Base-by-base conservation (phyloP, 2,329 filamentous ascomycete genomes). In the Paraconiothyrium brasiliense region DNA sequence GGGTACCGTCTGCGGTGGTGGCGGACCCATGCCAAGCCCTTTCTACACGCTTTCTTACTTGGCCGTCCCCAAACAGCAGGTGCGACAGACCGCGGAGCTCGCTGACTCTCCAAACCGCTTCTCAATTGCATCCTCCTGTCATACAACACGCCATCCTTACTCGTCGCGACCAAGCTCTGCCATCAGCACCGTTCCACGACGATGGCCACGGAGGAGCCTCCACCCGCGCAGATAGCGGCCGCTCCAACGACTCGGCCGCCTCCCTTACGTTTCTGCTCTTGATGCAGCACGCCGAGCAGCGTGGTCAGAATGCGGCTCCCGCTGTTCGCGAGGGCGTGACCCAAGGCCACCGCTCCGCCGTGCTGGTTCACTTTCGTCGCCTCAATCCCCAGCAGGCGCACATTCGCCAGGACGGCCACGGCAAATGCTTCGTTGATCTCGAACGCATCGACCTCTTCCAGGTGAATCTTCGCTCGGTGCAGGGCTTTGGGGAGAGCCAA, bases 141-240 rank as follows among this genome's bases (percentile, higher is more conserved):
- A 4, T 44, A 11, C 2, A 44, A 5, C 41, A 44, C 41, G n/a
- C 35, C 35, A 20, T 9, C 41, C 16, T 44, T 44, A 9, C 41
- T 44, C 20, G 20, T 44, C 16, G 41, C 41, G 41, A n/a, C 41
- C 20, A 44, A 44, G 41, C 41, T 11, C 41, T 16, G 4, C 47
- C 20, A 9, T 30, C 35, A 52, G 34, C 41, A 34, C 49, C 8
- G n/a, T 27, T 52, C 49, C 11, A 54, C 51, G 6, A 57, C 32
- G 73, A 97, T 88, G 63, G 97, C 92, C 67, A 97, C 83, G 59
- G 94, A 93, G 74, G 92, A 94, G 63, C 94, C 94, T 76, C 94
- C 94, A 71, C 94, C 94, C 60, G 94, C 94, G 67, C 94, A 94
- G 81, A 97, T 97, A 87, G 94, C 97, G 77, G 97, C 97, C 75